phyloP scores from a whole-genome alignment of 2,329 filamentous ascomycete genomes.

The Alternaria novae-zelandiae region DNA sequence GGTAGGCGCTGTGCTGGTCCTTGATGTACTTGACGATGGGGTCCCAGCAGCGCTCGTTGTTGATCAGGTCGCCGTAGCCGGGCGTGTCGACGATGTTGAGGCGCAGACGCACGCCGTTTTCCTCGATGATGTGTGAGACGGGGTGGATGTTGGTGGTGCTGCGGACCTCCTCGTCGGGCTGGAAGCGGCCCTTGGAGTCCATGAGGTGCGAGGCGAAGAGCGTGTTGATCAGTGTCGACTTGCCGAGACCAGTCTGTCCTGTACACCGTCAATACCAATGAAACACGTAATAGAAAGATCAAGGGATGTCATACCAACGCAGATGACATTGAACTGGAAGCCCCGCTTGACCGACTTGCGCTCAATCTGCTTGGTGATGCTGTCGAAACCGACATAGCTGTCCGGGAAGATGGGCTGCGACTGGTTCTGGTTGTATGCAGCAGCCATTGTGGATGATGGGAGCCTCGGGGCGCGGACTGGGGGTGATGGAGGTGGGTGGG shows the following conservation, averaged over 20 bases:
- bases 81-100: slow-evolving; percentile 99
- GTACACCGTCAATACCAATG: slow-evolving; percentile 20
- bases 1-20: slow-evolving; percentile 98
- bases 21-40: slow-evolving; percentile 99
- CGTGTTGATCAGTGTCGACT: slow-evolving; percentile 99
- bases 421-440: slow-evolving; percentile 68
- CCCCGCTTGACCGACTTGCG: slow-evolving; percentile 99
- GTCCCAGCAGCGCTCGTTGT: slow-evolving; percentile 99
- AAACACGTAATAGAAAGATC: not conserved
- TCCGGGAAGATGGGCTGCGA: slow-evolving; percentile 75
- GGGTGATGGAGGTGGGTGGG: slow-evolving; percentile 14
- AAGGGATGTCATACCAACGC: slow-evolving; percentile 59
- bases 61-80: slow-evolving; percentile 97
- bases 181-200: slow-evolving; percentile 94
- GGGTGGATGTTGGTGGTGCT: slow-evolving; percentile 98
- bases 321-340: slow-evolving; percentile 99
- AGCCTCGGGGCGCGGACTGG: slow-evolving; percentile 29
- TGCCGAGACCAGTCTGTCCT: slow-evolving; percentile 98
- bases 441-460: slow-evolving; percentile 61
- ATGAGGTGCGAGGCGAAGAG: slow-evolving; percentile 99
- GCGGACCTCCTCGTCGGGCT: slow-evolving; percentile 90
- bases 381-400: slow-evolving; percentile 99
- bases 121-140: slow-evolving; percentile 98
- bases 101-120: slow-evolving; percentile 96
- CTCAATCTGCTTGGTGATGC: slow-evolving; percentile 99